A percentile compares a stretch with the other conserved stretches of the same genome.
Evolutionary conservation across 73 alveolate genomes (phyloP).

Genomic region (Paramecium primaurelia): DNA sequence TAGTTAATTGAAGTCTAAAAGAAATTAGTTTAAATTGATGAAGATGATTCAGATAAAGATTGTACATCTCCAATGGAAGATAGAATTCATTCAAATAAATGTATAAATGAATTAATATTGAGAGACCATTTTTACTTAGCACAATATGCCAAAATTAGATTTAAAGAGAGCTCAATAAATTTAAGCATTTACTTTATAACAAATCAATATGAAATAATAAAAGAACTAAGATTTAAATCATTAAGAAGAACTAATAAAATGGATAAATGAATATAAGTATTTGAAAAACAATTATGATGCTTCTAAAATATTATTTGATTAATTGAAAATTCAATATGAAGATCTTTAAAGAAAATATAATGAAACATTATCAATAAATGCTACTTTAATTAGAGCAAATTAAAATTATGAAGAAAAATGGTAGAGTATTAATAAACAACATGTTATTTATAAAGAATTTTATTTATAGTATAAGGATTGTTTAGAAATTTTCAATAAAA

Average conservation of each 20-base stretch:
- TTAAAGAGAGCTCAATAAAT: background rate
- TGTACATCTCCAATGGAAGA: background rate
- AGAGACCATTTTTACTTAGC: background rate
- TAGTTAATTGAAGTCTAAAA: background rate
- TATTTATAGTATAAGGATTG: background rate
- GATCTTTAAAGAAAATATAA: background rate
- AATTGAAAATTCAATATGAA: background rate
- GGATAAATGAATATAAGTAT: background rate
- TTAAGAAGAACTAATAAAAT: background rate
- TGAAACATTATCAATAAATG: background rate
- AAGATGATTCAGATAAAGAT: slow-evolving; percentile 1
- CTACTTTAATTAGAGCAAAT: background rate
- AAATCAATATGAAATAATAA: background rate
- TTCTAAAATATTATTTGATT: background rate
- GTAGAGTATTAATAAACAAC: background rate
- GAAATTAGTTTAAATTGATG: background rate
- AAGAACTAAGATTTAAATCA: background rate
- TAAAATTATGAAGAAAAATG: background rate
- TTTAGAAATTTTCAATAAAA: background rate
- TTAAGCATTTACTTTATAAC: background rate
- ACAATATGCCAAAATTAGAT: slow-evolving; percentile 18
- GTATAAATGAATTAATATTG: background rate
- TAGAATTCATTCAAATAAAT: background rate
- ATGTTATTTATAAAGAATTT: background rate
- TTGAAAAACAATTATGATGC: background rate